Evolutionary conservation across 345 rosid species (phyloP).

Genomic region (Alliaria petiolata): DNA sequence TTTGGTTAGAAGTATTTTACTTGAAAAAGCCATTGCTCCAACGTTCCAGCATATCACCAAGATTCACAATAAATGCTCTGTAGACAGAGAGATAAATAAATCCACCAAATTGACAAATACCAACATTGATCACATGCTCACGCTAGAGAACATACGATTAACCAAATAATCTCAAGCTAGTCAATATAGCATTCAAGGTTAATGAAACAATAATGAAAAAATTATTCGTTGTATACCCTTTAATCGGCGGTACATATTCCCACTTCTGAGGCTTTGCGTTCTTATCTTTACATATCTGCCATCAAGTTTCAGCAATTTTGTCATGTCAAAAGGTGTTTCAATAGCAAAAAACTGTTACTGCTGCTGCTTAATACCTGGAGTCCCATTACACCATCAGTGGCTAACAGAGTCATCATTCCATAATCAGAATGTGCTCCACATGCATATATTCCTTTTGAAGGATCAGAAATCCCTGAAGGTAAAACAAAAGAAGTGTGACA

Average conservation of each 20-base stretch:
- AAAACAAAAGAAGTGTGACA: neutral
- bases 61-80: constrained; percentile 84
- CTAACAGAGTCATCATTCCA: constrained; percentile 83
- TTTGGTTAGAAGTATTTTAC: constrained; percentile 31
- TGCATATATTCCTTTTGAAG: constrained; percentile 68
- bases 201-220: neutral
- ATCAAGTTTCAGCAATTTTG: neutral
- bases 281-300: constrained; percentile 82
- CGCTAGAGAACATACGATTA: neutral
- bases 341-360: neutral
- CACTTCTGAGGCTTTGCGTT: constrained; percentile 65
- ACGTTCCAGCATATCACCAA: constrained; percentile 92
- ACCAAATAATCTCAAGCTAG: neutral
- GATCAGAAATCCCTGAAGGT: constrained; percentile 52
- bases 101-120: neutral
- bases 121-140: neutral
- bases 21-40: constrained; percentile 94
- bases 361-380: constrained; percentile 62
- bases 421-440: constrained; percentile 95
- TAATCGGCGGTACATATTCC: constrained; percentile 74
- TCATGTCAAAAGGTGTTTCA: neutral
- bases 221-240: constrained; percentile 58
- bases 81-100: neutral
- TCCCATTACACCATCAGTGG: constrained; percentile 70
- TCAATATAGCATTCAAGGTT: neutral